Evolutionary conservation across 495 filamentous ascomycete species (phyloP).

Genomic region (Poronia punctata): DNA sequence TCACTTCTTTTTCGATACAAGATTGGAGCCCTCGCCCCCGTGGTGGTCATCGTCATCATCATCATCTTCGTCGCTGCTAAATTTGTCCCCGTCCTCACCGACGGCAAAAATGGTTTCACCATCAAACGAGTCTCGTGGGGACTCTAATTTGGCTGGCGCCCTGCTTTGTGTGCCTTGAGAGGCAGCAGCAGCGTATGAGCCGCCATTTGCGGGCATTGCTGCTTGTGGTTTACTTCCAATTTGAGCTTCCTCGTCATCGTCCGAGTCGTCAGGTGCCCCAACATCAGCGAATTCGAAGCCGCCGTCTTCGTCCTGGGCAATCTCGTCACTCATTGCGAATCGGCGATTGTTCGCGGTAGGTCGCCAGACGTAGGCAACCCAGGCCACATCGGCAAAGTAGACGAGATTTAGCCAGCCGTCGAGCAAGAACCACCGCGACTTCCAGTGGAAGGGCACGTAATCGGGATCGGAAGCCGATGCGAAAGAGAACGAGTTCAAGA

Average conservation of each 20-base stretch:
- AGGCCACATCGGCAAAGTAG: slow-evolving; percentile 85
- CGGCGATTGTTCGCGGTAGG: slow-evolving; percentile 94
- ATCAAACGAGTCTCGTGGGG: slow-evolving; percentile 66
- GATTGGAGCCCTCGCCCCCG: slow-evolving; percentile 39
- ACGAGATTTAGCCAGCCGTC: slow-evolving; percentile 98
- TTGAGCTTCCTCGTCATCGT: slow-evolving; percentile 48
- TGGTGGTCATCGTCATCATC: slow-evolving; percentile 54
- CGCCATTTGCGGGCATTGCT: slow-evolving; percentile 5
- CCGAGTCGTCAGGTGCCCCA: slow-evolving; percentile 64
- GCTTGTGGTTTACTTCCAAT: slow-evolving; percentile 29
- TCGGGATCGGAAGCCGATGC: slow-evolving; percentile 73
- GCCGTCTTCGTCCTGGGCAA: slow-evolving; percentile 93
- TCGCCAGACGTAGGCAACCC: slow-evolving; percentile 94
- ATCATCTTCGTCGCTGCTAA: slow-evolving; percentile 43
- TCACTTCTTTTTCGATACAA: slow-evolving; percentile 51
- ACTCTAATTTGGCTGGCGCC: slow-evolving; percentile 32
- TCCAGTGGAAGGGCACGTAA: slow-evolving; percentile 94
- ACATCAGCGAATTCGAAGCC: slow-evolving; percentile 96
- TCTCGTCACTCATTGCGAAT: slow-evolving; percentile 98
- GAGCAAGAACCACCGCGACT: slow-evolving; percentile 92
- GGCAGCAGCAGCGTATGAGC: slow-evolving; percentile 7
- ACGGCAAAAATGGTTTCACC: slow-evolving; percentile 94
- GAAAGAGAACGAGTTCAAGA: slow-evolving; percentile 89
- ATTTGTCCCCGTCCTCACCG: slow-evolving; percentile 73
- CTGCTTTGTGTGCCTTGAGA: slow-evolving; percentile 30